These are phyloP conservation scores for Blastobotrys serpentis DNA, from an alignment of 1,139 yeast species.

Conservation along the genomic window DNA sequence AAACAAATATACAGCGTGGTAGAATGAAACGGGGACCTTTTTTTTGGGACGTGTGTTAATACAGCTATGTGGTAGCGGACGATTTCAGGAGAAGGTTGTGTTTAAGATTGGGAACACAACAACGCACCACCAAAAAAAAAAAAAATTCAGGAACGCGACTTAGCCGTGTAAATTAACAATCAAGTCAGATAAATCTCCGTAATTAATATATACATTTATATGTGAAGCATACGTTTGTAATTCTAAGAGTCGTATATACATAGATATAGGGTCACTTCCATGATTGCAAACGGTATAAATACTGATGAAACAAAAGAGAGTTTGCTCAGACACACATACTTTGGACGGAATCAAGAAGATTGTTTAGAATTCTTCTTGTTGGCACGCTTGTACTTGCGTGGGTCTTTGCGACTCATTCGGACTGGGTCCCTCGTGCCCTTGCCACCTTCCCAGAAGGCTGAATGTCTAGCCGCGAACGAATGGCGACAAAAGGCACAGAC, in stretches of 20 bases:
- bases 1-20: not conserved
- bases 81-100: constrained; percentile 2
- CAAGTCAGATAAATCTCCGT: no score
- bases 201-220: no score
- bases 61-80: not conserved
- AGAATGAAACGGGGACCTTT: not conserved
- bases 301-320: constrained; percentile 4
- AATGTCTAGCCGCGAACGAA: constrained; percentile 35
- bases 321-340: constrained; percentile 4
- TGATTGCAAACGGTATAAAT: no score
- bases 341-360: not conserved
- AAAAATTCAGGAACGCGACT: not conserved
- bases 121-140: not conserved
- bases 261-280: not conserved
- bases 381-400: constrained; percentile 40
- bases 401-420: constrained; percentile 43
- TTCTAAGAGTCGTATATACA: not conserved
- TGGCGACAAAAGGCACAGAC: constrained; percentile 40
- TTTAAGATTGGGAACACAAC: constrained; percentile 2
- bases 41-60: not conserved
- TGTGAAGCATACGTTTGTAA: no score
- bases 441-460: constrained; percentile 49
- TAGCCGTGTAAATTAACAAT: no score
- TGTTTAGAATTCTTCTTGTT: constrained; percentile 11
- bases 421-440: constrained; percentile 43